Conservation (phyloP, 1,284 basidiomycete genomes). For the Sanghuangporus baumii region DNA sequence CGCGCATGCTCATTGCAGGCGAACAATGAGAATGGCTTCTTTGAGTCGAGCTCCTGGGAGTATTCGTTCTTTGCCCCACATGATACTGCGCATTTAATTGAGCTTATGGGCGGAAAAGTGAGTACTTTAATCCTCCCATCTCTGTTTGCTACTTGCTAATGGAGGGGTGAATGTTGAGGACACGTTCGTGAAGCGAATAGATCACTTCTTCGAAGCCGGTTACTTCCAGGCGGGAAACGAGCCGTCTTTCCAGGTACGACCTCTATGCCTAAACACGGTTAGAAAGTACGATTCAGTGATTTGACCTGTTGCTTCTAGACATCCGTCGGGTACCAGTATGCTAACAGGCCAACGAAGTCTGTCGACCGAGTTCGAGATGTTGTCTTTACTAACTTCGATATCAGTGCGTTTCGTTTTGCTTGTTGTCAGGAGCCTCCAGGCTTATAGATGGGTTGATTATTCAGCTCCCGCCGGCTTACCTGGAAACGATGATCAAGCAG, state of each 20-base stretch:
- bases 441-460: background rate
- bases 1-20: conserved; percentile 50
- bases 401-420: conserved; percentile 26
- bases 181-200: conserved; percentile 34
- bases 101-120: conserved; percentile 38
- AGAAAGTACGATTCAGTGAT: conserved; percentile 16
- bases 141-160: background rate
- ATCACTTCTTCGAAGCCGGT: conserved; percentile 59
- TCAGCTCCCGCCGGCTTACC: conserved; percentile 27
- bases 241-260: conserved; percentile 51
- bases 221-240: conserved; percentile 37
- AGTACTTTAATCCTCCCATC: conserved; percentile 9
- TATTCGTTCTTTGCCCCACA: conserved; percentile 31
- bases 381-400: conserved; percentile 39
- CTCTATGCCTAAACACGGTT: conserved; percentile 22
- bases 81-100: conserved; percentile 34
- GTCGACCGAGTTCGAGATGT: conserved; percentile 36
- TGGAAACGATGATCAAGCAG: conserved; percentile 65
- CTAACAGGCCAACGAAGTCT: conserved; percentile 32
- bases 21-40: conserved; percentile 52
- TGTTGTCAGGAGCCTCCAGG: background rate
- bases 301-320: conserved; percentile 28
- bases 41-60: conserved; percentile 51
- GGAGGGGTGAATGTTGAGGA: conserved; percentile 19
- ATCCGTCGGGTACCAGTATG: conserved; percentile 37